phyloP scores from a whole-genome alignment of 805 yeast species.

The Isabelozyma pseudorhagii region DNA sequence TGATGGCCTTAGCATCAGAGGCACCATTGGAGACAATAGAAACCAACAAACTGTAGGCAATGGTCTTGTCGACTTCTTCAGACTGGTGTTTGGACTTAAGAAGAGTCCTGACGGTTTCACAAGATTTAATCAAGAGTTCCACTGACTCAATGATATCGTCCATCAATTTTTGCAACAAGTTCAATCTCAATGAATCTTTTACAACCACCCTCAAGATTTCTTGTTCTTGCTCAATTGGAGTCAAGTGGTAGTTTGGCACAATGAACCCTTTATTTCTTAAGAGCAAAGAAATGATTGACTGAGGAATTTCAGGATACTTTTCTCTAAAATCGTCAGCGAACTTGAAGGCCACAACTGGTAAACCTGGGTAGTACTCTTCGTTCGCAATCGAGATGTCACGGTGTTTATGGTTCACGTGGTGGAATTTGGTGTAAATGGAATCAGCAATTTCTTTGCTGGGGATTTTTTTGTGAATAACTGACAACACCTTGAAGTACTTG shows the following conservation, averaged over 20 bases:
- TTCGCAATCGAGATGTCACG: constrained; percentile 25
- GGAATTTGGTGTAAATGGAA: constrained; percentile 13
- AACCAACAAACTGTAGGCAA: constrained; percentile 48
- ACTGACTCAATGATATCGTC: constrained; percentile 52
- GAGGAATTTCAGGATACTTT: constrained; percentile 78
- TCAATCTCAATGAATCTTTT: constrained; percentile 61
- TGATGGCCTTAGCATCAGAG: constrained; percentile 28
- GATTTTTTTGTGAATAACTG: constrained; percentile 67
- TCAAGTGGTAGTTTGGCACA: constrained; percentile 84
- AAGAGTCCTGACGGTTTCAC: constrained; percentile 32
- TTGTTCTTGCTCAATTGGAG: constrained; percentile 50
- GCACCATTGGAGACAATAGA: constrained; percentile 58
- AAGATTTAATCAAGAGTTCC: constrained; percentile 51
- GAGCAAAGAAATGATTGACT: constrained; percentile 66
- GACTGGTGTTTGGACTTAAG: constrained; percentile 9
- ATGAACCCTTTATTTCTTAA: constrained; percentile 82
- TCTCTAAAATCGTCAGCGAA: constrained; percentile 56
- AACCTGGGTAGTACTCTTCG: constrained; percentile 61
- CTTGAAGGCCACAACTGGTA: constrained; percentile 88
- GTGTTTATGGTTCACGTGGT: constrained; percentile 4
- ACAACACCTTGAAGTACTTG: constrained; percentile 66
- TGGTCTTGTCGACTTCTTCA: constrained; percentile 22
- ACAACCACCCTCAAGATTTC: constrained; percentile 87
- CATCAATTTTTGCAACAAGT: constrained; percentile 61
- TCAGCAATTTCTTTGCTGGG: constrained; percentile 18